These are phyloP conservation scores for Gomphus bonarii DNA, from an alignment of 1,284 basidiomycete genomes.

Conservation along the genomic window DNA sequence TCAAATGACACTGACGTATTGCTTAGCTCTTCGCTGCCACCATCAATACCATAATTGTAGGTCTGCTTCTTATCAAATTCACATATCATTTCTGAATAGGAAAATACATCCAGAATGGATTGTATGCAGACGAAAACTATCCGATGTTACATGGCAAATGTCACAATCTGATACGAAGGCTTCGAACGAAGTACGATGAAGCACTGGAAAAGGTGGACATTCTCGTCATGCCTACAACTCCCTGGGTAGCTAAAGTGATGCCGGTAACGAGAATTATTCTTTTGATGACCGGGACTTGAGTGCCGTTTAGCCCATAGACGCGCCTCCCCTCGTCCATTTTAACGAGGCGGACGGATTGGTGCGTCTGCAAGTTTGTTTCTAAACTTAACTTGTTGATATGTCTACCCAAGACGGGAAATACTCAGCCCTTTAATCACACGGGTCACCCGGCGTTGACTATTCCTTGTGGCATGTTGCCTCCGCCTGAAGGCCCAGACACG, in stretches of 20 bases:
- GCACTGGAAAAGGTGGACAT: slow-evolving; percentile 29
- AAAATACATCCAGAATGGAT: neutral
- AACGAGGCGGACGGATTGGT: slow-evolving; percentile 1
- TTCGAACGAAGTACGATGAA: slow-evolving; percentile 29
- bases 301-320: neutral
- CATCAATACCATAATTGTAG: slow-evolving; percentile 13
- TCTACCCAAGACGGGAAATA: neutral
- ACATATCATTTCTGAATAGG: neutral
- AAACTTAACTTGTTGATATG: neutral
- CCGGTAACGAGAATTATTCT: neutral
- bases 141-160: slow-evolving; percentile 26
- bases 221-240: slow-evolving; percentile 34
- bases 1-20: neutral
- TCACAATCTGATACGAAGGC: slow-evolving; percentile 31
- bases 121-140: slow-evolving; percentile 22
- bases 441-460: slow-evolving; percentile 25
- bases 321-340: slow-evolving; percentile 1
- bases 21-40: slow-evolving; percentile 16
- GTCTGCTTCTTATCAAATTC: neutral
- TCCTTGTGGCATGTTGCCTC: slow-evolving; percentile 24
- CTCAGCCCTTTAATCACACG: slow-evolving; percentile 19
- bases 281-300: neutral
- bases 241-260: slow-evolving; percentile 14
- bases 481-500: slow-evolving; percentile 20
- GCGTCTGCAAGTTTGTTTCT: neutral